Evolutionary conservation across 441 rosid genomes (phyloP).

Genomic region (Omphalea diandra): DNA sequence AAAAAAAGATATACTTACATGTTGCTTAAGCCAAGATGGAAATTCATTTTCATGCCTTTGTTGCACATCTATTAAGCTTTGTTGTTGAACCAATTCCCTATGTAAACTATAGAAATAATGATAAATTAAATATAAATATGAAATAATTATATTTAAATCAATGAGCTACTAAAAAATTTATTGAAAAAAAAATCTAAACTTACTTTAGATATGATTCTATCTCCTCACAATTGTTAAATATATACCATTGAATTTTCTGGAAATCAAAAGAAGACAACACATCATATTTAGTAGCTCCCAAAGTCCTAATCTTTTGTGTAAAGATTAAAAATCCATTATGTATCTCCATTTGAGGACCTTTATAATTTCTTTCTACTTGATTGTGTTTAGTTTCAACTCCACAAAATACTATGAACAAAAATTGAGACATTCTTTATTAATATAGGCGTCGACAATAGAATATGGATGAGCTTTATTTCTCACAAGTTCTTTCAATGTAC

Average conservation of each 20-base stretch:
- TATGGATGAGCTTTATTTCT: neutral
- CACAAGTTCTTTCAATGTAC: neutral
- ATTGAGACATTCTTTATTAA: neutral
- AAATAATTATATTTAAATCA: too few relatives aligned
- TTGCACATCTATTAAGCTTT: neutral
- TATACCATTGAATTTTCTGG: neutral
- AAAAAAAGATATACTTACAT: neutral
- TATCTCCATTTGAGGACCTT: neutral
- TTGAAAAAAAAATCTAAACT: neutral
- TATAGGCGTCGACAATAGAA: neutral
- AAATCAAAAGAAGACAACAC: neutral
- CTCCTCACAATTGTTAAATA: neutral
- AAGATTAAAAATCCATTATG: neutral
- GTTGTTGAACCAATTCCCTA: neutral
- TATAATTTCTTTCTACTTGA: neutral
- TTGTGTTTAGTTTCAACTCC: neutral
- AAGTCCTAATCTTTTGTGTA: neutral
- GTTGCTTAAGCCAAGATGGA: neutral
- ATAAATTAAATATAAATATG: neutral
- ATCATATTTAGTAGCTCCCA: neutral
- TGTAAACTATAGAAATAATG: neutral
- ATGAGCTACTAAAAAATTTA: neutral
- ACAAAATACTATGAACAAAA: constrained; percentile 4
- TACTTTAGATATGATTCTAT: neutral
- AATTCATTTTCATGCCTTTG: neutral